Evolutionary conservation across 176 grass and related monocot species (phyloP).

Genomic region (Hordeum vulgare): MorexV3_pseudomolecules_assembly NC_058522.1:531592241-531592740

Average conservation of each 20-base stretch:
- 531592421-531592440: neutral
- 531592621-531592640: neutral
- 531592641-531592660: neutral
- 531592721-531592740: conserved; percentile 97
- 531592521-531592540: neutral
- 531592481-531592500: neutral
- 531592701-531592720: conserved; percentile 77
- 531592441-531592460: neutral
- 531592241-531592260: neutral
- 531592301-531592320: neutral
- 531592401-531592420: neutral
- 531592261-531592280: neutral
- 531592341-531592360: neutral
- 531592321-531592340: neutral
- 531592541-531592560: neutral
- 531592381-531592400: neutral
- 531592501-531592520: neutral
- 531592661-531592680: neutral
- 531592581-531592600: neutral
- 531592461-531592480: neutral
- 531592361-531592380: neutral
- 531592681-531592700: neutral
- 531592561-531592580: neutral
- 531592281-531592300: neutral
- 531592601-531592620: neutral